Conservation (phyloP, 2,329 filamentous ascomycete genomes). For the Fusarium nematophilum region DNA sequence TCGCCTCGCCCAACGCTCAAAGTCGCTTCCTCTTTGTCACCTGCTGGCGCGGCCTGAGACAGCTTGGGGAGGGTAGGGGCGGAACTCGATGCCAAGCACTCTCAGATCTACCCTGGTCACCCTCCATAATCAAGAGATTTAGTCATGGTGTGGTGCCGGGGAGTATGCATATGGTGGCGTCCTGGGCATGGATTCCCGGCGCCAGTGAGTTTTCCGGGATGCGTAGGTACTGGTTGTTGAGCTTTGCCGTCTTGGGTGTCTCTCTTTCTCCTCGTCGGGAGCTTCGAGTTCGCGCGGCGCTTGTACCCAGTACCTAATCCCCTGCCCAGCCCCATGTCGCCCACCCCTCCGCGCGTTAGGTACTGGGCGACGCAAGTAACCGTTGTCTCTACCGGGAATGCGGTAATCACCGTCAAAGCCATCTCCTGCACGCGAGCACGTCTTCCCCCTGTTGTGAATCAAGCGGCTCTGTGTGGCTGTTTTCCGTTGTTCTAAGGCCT, state of each 20-base stretch:
- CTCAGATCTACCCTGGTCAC: conserved; percentile 30
- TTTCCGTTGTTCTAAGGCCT: conserved; percentile 25
- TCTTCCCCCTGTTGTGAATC: conserved; percentile 22
- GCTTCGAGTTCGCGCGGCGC: not conserved
- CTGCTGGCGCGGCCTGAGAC: no score
- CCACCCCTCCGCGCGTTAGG: conserved; percentile 21
- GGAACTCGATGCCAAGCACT: conserved; percentile 22
- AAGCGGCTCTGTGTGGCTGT: conserved; percentile 19
- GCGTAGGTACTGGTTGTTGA: no score
- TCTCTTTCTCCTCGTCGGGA: not conserved
- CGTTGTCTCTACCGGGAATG: conserved; percentile 31
- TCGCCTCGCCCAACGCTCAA: conserved; percentile 15
- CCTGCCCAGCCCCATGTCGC: conserved; percentile 20
- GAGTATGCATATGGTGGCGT: conserved; percentile 30
- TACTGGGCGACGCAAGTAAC: conserved; percentile 4
- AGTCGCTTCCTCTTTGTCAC: not conserved
- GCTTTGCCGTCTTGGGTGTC: not conserved
- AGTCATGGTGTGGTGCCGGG: conserved; percentile 29
- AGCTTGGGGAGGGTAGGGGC: conserved; percentile 6
- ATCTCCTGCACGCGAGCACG: conserved; percentile 29
- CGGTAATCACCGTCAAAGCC: conserved; percentile 33
- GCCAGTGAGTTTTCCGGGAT: conserved; percentile 13
- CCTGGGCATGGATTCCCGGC: conserved; percentile 17
- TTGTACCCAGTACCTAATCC: conserved; percentile 25
- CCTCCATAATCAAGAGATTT: conserved; percentile 21